Evolutionary conservation across 371 early-diverging fungal genomes (phyloP), one percentile per base, ranked within the genome.

Genomic region (Syncephalastrum sp.): DNA sequence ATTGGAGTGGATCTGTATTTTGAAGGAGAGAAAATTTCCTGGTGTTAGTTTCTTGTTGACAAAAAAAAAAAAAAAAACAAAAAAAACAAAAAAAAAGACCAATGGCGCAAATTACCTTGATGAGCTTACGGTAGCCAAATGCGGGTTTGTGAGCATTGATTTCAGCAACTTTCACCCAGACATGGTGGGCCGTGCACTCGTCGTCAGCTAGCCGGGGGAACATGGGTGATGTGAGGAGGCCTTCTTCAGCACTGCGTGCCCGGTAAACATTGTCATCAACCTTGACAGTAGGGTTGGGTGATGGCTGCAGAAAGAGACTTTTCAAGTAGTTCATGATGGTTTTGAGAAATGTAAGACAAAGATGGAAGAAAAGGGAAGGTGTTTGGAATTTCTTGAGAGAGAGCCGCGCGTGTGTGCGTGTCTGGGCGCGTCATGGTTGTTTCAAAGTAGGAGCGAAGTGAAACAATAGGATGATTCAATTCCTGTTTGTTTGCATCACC

Each of bases 261-360:
- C 84, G 78, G 55, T 73, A 82, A 41, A 84, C 72, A 45, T 81
- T 74, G 0, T 82, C 59, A 50, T 77, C 74, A 17, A 75, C 62
- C 53, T 68, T 54, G 13, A 79, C 63, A 4, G 80, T 74, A 16
- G 76, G 76, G 19, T 67, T 69, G 12, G 67, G 56, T n/a, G 58
- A 51, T 8, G 66, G 64, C 29, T 51, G 38, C 15, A 72, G 49
- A 27, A 70, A 75, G 25, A 75, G 60, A 43, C 49, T 42, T 51
- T 62, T 69, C 21, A 72, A 45, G 29, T 47, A 57, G 24, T 65
- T 42, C 65, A 65, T 69, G 14, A 21, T 46, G 44, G 21, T 27
- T 52, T 19, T 17, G 53, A 48, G 50, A 42, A 50, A 48, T 42
- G 45, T 33, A 51, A 50, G 38, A 8, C 24, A 44, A 24, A 42